A percentile compares a stretch with the other conserved stretches of the same genome.
Evolutionary conservation across 805 yeast genomes (phyloP).

Genomic region (Wickerhamiella dianesei): DNA sequence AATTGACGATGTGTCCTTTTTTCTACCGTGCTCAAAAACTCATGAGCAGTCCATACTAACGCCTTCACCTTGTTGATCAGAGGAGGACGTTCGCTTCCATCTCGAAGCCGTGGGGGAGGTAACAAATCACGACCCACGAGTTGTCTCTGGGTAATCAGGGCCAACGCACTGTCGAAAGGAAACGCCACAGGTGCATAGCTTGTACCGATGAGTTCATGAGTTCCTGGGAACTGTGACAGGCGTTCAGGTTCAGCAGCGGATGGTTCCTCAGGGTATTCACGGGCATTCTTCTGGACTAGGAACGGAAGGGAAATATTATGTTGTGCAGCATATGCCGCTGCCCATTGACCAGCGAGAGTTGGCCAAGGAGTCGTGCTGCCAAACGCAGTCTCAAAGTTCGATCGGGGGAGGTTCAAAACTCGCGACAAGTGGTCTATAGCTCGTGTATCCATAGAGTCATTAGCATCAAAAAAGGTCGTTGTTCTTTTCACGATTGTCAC

Average conservation of each 20-base stretch:
- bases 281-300: not conserved
- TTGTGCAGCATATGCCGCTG: conserved; percentile 1
- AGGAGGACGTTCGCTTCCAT: conserved; percentile 7
- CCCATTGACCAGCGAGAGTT: conserved; percentile 3
- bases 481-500: not conserved
- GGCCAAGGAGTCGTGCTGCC: not conserved
- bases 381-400: not conserved
- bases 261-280: conserved; percentile 4
- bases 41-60: conserved; percentile 9
- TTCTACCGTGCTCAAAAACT: conserved; percentile 5
- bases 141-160: conserved; percentile 13
- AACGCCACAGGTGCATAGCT: conserved; percentile 15
- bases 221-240: conserved; percentile 7
- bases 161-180: conserved; percentile 15
- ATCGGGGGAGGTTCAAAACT: not conserved
- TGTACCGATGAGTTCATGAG: conserved; percentile 9
- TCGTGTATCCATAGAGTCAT: not conserved
- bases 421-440: not conserved
- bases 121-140: conserved; percentile 2
- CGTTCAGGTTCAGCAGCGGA: conserved; percentile 6
- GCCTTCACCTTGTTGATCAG: conserved; percentile 3
- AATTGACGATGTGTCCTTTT: conserved; percentile 4
- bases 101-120: conserved; percentile 3
- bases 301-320: conserved; percentile 3
- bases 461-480: not conserved